Evolutionary conservation across 1,284 basidiomycete species (phyloP).

Genomic region (Cutaneotrichosporon daszewskae): DNA sequence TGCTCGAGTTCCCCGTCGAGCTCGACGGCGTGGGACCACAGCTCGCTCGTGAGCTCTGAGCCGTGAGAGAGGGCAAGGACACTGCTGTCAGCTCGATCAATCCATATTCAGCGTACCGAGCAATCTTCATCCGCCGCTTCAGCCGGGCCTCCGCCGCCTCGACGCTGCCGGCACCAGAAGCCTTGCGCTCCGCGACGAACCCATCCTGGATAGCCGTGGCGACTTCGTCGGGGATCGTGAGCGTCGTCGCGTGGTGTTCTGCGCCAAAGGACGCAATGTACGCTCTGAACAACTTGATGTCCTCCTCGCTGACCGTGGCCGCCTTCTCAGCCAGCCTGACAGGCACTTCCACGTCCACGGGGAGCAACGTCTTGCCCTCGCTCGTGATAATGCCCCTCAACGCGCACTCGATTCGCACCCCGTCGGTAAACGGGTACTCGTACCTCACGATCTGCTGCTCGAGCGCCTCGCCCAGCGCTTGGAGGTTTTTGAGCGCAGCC

Average conservation of each 20-base stretch:
- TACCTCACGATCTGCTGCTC: slow-evolving; percentile 37
- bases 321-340: slow-evolving; percentile 2
- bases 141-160: slow-evolving; percentile 32
- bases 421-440: slow-evolving; percentile 45
- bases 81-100: slow-evolving; percentile 9
- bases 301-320: neutral
- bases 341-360: slow-evolving; percentile 36
- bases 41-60: slow-evolving; percentile 19
- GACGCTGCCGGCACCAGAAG: slow-evolving; percentile 11
- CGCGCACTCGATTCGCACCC: slow-evolving; percentile 41
- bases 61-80: slow-evolving; percentile 35
- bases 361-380: slow-evolving; percentile 42
- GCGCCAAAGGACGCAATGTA: slow-evolving; percentile 26
- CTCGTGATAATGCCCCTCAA: slow-evolving; percentile 33
- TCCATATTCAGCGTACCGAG: slow-evolving; percentile 17
- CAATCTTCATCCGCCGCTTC: slow-evolving; percentile 43
- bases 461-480: slow-evolving; percentile 33
- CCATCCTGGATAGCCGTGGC: slow-evolving; percentile 37
- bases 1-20: slow-evolving; percentile 34
- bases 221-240: slow-evolving; percentile 36
- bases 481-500: slow-evolving; percentile 38
- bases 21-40: slow-evolving; percentile 32
- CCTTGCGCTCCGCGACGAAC: slow-evolving; percentile 34
- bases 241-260: slow-evolving; percentile 13
- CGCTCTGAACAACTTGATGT: slow-evolving; percentile 21